Conservation (phyloP, 805 yeast species). For the Candida methanosorbosa region DNA sequence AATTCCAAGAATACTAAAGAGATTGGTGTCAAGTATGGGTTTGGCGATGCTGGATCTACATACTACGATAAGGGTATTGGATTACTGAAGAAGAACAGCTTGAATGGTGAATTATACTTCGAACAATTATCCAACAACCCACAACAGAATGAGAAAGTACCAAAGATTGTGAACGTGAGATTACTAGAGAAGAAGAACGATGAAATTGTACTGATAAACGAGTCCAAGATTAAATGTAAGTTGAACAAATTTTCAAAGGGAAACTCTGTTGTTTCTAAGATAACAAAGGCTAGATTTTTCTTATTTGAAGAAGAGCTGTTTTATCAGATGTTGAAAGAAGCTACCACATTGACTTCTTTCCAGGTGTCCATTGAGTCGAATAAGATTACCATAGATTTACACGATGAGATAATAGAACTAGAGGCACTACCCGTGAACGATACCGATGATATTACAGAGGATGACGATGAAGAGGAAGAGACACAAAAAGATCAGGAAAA, state of each 20-base stretch:
- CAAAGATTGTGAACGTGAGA: slow-evolving; percentile 50
- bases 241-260: slow-evolving; percentile 5
- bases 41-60: slow-evolving; percentile 81
- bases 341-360: slow-evolving; percentile 56
- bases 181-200: slow-evolving; percentile 23
- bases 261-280: slow-evolving; percentile 32
- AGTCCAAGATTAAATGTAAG: slow-evolving; percentile 30
- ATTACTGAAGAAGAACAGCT: slow-evolving; percentile 41
- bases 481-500: slow-evolving; percentile 9
- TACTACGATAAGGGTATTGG: slow-evolving; percentile 73
- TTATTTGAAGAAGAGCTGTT: slow-evolving; percentile 88
- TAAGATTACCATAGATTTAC: slow-evolving; percentile 55
- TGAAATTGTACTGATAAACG: slow-evolving; percentile 44
- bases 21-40: slow-evolving; percentile 84
- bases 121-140: slow-evolving; percentile 14
- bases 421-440: slow-evolving; percentile 43
- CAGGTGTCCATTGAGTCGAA: slow-evolving; percentile 60
- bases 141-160: slow-evolving; percentile 27
- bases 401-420: slow-evolving; percentile 61
- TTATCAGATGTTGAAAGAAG: slow-evolving; percentile 69
- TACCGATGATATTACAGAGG: slow-evolving; percentile 21
- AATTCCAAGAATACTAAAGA: slow-evolving; percentile 44
- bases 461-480: slow-evolving; percentile 26
- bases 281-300: slow-evolving; percentile 60
- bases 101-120: slow-evolving; percentile 35